Percentiles rank a stretch among this genome's conserved stretches.
Evolutionary conservation across 139 green algal species (phyloP).

Genomic region (Haematococcus sp.): DNA sequence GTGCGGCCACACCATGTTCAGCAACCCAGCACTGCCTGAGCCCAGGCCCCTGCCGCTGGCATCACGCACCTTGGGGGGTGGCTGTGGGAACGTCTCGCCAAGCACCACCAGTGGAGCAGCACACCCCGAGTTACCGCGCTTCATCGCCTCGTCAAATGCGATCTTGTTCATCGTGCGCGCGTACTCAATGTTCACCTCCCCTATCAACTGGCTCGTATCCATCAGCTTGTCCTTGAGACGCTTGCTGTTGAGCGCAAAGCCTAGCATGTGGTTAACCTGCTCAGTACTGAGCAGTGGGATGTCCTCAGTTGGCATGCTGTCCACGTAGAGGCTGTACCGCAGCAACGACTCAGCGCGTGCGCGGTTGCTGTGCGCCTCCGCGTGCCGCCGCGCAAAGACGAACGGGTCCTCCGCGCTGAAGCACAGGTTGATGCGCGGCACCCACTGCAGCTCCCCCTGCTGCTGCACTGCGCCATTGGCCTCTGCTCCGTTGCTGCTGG

Average conservation of each 20-base stretch:
- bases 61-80: neutral
- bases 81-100: conserved; percentile 10
- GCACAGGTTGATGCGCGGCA: conserved; percentile 63
- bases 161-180: conserved; percentile 80
- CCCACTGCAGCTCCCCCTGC: conserved; percentile 26
- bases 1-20: no score
- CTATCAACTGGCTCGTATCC: conserved; percentile 71
- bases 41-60: neutral
- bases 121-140: conserved; percentile 13
- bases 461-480: neutral
- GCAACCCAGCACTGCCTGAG: neutral
- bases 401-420: conserved; percentile 76
- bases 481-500: neutral
- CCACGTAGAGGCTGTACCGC: conserved; percentile 71
- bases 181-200: conserved; percentile 78
- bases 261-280: conserved; percentile 75
- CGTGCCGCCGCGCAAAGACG: conserved; percentile 56
- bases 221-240: conserved; percentile 71
- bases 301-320: conserved; percentile 84
- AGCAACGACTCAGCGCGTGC: conserved; percentile 49
- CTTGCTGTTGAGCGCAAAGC: conserved; percentile 69
- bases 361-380: conserved; percentile 40
- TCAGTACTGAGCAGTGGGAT: conserved; percentile 66
- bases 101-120: conserved; percentile 10
- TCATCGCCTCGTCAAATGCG: conserved; percentile 23